Evolutionary conservation across 148 eudicot species (phyloP), one percentile per base, ranked within the genome.

Genomic region (Talinum fruticosum): DNA sequence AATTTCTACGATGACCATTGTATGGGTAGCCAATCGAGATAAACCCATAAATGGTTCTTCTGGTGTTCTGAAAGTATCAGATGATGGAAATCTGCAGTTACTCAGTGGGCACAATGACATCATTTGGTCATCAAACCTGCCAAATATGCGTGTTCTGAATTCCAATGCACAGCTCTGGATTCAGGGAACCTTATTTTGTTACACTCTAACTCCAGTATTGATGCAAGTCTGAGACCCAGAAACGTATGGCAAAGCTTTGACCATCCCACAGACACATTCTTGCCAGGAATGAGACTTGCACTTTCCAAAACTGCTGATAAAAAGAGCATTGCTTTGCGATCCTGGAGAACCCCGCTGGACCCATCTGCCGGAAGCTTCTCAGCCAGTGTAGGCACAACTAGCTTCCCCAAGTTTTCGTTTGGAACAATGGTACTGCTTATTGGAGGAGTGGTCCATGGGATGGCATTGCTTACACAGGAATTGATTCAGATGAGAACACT

Each of bases 241-340:
- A 65, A 26, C 8, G 3, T 85, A 23, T 87, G 87, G 90, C 85
- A 87, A 64, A 87, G 90, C 54, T 87, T 87, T 79, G 87, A 87
- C 79, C 78, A 81, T 77, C 86, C 85, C 1, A 76, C 79, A 4
- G 41, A 87, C 71, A 81, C 83, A 4, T 70, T 87, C 38, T 62
- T 87, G 36, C 86, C 86, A 6, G 83, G 86, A 5, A 83, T 83
- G 86, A 80, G 72, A 61, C 68, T 84, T 0, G 74, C 74, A 75
- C 71, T 79, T 72, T 75, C 67, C 6, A 59, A 45, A 13, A 81
- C 81, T 16, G 35, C 54, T 10, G 37, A 77, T 73, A 69, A 26
- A 30, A 29, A 79, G 29, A 29, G 64, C 49, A 37, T 76, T 30
- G 45, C 51, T 77, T 68, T 61, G 29, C 61, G 67, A 21, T 75